Evolutionary conservation across 1,139 yeast species (phyloP), one percentile per base, ranked within the genome.

Genomic region (Blastobotrys niveus): DNA sequence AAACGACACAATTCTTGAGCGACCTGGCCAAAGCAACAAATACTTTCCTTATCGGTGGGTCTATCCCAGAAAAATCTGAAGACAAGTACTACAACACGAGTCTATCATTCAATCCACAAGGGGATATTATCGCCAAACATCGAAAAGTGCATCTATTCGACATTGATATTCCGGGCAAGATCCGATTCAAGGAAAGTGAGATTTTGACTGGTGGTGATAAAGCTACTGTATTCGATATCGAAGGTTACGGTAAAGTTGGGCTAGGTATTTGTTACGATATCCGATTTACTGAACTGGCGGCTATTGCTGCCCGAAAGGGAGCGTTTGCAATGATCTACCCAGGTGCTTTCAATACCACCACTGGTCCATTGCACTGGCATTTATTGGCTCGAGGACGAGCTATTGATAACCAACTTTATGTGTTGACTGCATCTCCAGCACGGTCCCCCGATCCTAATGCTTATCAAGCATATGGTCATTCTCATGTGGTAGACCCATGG

Each of bases 291-390:
- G 96, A 89, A 63, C 71, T 88, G 52, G 95, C 96, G 1, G 75
- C 80, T 54, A 72, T 82, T 19, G 88, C 94, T 7, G 79, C 94
- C 3, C 75, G 96, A 52, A 76, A 79, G 46, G 64, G 70, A 47
- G 80, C 95, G 0, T 87, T 87, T 66, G 94, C 93, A 30, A 82
- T 88, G 91, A 72, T 87, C 43, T 88, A 87, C 55, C 97, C 97
- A 0, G 95, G 96, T 43, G 97, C 97, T 0, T 89, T 89, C 70
- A 89, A 89, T 69, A 85, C 95, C 19, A 86, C 91, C 25, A 89
- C 97, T 0, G 97, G 97, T 0, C 97, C 97, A 1, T 70, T 86
- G 59, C 96, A 87, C 63, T 89, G 97, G 97, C 83, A 82, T 54
- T 71, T 88, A 53, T 73, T 89, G 48, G 96, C 93, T 1, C 73